phyloP scores from a whole-genome alignment of 2,329 filamentous ascomycete genomes.

The Penicillium aurantiogriseum region DNA sequence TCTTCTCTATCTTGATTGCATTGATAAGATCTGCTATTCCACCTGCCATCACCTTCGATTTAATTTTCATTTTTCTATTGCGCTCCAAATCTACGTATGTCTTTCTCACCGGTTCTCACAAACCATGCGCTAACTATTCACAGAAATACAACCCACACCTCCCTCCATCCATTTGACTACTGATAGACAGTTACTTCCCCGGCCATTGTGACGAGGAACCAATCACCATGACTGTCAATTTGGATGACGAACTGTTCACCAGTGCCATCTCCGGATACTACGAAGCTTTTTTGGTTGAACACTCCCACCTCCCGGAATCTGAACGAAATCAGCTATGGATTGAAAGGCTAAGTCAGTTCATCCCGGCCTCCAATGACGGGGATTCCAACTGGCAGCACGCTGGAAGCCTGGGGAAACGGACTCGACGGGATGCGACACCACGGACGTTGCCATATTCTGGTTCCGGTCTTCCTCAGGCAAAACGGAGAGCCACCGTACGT shows the following conservation, averaged over 20 bases:
- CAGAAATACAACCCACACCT: constrained; percentile 4
- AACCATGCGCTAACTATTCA: neutral
- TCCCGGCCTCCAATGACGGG: constrained; percentile 28
- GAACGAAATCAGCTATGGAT: constrained; percentile 44
- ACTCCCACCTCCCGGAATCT: constrained; percentile 42
- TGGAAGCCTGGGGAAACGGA: constrained; percentile 42
- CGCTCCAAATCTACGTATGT: neutral
- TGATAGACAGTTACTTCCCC: constrained; percentile 32
- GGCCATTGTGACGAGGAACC: constrained; percentile 17
- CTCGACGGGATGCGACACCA: constrained; percentile 42
- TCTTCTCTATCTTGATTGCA: neutral
- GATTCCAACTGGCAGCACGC: constrained; percentile 19
- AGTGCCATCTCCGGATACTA: constrained; percentile 44
- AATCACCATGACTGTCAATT: constrained; percentile 35
- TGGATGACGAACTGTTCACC: constrained; percentile 42
- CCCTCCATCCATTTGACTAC: constrained; percentile 23
- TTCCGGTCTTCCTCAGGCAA: constrained; percentile 40
- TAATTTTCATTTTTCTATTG: neutral
- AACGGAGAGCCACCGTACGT: constrained; percentile 49
- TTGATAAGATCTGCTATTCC: constrained; percentile 2
- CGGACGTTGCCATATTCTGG: constrained; percentile 37
- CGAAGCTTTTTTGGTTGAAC: constrained; percentile 43
- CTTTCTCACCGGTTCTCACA: neutral
- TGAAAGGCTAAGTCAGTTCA: constrained; percentile 40
- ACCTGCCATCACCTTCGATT: neutral